Evolutionary conservation across 768 basidiomycete genomes (phyloP).

Genomic region (Sporobolomyces roseus): DNA sequence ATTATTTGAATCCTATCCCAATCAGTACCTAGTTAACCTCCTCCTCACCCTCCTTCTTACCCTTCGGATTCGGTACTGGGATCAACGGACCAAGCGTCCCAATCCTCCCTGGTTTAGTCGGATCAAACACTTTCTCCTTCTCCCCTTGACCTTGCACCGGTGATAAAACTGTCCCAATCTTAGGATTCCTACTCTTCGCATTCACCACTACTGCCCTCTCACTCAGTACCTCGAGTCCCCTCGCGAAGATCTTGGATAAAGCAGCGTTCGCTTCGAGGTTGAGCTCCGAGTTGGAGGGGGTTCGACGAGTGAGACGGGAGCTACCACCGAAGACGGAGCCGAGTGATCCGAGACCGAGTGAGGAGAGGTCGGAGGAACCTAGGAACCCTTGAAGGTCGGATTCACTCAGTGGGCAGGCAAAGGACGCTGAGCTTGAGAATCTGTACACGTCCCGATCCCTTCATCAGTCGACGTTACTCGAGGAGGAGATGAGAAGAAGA

Average conservation of each 20-base stretch:
- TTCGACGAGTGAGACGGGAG: not conserved
- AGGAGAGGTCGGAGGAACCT: slow-evolving; percentile 15
- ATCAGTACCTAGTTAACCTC: not conserved
- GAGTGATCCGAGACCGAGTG: slow-evolving; percentile 11
- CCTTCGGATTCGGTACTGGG: not conserved
- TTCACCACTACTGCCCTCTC: not conserved
- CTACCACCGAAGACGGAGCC: not conserved
- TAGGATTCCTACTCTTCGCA: not conserved
- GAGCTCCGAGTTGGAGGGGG: too few relatives aligned
- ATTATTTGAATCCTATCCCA: too few relatives aligned
- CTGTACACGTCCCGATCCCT: not conserved
- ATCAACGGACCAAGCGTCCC: slow-evolving; percentile 19
- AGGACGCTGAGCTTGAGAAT: slow-evolving; percentile 32
- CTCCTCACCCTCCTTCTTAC: not conserved
- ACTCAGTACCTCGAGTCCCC: slow-evolving; percentile 1
- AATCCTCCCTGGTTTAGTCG: slow-evolving; percentile 1
- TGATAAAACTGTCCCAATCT: too few relatives aligned
- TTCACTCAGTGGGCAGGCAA: slow-evolving; percentile 38
- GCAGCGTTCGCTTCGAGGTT: too few relatives aligned
- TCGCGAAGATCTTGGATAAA: not conserved
- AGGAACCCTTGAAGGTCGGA: slow-evolving; percentile 28
- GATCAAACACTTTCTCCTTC: slow-evolving; percentile 1
- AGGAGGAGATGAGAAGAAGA: not conserved
- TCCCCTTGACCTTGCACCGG: too few relatives aligned
- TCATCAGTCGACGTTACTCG: too few relatives aligned